A percentile compares a stretch with the other conserved stretches of the same genome.
phyloP scores from a whole-genome alignment of 73 alveolate species.

The Paramecium primaurelia region DNA sequence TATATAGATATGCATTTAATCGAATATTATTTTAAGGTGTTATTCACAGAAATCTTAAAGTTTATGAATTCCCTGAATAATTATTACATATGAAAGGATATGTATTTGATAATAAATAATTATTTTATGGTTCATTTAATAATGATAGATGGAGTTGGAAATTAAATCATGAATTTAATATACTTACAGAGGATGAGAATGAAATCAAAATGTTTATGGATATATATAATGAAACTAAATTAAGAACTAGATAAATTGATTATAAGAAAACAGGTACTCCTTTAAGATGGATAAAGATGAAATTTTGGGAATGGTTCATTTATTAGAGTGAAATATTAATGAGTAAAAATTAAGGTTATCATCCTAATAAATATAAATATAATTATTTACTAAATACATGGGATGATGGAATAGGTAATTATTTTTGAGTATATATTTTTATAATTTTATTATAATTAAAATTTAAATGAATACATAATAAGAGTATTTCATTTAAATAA shows the following conservation, averaged over 20 bases:
- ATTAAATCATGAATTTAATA: slow-evolving; percentile 58
- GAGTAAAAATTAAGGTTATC: slow-evolving; percentile 51
- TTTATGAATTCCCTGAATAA: slow-evolving; percentile 60
- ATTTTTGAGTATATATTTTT: background rate
- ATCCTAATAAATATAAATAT: background rate
- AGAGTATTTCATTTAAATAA: background rate
- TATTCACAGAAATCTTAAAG: slow-evolving; percentile 37
- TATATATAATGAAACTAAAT: background rate
- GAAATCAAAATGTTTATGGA: slow-evolving; percentile 7
- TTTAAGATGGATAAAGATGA: background rate
- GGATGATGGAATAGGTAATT: background rate
- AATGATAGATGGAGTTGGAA: slow-evolving; percentile 74
- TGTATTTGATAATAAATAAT: slow-evolving; percentile 49
- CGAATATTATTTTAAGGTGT: slow-evolving; percentile 12
- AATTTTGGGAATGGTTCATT: slow-evolving; percentile 5
- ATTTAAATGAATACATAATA: background rate
- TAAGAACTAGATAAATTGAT: background rate
- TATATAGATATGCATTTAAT: slow-evolving; percentile 41
- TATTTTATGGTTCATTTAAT: slow-evolving; percentile 64
- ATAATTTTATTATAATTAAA: background rate
- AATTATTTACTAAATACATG: background rate
- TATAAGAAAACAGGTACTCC: background rate
- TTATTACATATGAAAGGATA: slow-evolving; percentile 63
- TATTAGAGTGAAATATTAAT: slow-evolving; percentile 24
- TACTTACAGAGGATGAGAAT: slow-evolving; percentile 28